Base-by-base conservation (phyloP, 2,329 filamentous ascomycete species). In the Leptographium lundbergii region DNA sequence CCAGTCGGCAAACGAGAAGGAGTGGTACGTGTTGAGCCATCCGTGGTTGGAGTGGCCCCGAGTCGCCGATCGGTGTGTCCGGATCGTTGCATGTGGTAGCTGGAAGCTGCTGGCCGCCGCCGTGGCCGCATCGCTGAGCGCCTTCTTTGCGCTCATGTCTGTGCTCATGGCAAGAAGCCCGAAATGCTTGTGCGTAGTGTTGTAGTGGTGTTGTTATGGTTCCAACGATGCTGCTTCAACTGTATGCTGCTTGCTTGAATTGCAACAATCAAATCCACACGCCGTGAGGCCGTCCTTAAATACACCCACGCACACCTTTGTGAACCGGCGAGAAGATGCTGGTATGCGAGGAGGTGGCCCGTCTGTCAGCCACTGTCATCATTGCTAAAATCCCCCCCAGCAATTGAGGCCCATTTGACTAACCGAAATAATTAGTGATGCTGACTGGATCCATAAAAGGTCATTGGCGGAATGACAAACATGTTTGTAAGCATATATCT, bases 11-110 rank as follows among this genome's bases (percentile, higher is more conserved):
- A 95, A 95, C 67, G 81, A 86, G 77, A 95, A 95, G 63, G 86
- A 89, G 75, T 95, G 89, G 74, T 88, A 94, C 9, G 86, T 86
- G 74, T 92, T 87, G 10, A 95, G 81, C 90, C 90, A 95, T 71
- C 87, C 89, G 70, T 95, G 88, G 70, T 95, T 82, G 42, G 82
- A 81, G 71, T 91, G 87, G 36, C 90, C 90, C 57, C 91, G 81
- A 52, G 81, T 77, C 61, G 78, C 76, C 65, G 88, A 94, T 60
- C 81, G 83, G 63, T 91, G 88, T 57, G 86, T 86, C 45, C 81
- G 81, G 74, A 95, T 87, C 67, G 87, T 88, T 66, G 84, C 85
- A 71, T 87, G 25, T 47, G 80, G 74, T 70, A 82, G 84, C 59
- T 82, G 78, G 82, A 87, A 86, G 66, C 74, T 74, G 65, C 69